Evolutionary conservation across 140 eudicot genomes (phyloP).

Genomic region (Senecio squalidus): DNA sequence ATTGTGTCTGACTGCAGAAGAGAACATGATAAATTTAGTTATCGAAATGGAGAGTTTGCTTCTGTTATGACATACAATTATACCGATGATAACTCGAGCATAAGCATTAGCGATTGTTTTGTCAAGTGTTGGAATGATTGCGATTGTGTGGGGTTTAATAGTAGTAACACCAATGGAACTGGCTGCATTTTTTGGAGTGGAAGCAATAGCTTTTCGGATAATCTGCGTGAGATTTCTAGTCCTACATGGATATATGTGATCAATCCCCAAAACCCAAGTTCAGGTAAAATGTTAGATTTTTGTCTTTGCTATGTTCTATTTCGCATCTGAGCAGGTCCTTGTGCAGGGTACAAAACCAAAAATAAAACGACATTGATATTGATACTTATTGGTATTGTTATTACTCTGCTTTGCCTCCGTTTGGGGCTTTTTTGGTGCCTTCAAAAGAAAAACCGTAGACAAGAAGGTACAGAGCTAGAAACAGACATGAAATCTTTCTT

Average conservation of each 20-base stretch:
- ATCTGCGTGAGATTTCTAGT: not conserved
- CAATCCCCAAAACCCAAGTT: not conserved
- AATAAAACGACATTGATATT: not conserved
- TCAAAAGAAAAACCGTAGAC: not conserved
- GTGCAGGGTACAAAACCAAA: not conserved
- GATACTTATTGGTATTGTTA: not conserved
- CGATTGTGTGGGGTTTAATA: not conserved
- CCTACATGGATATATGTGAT: not conserved
- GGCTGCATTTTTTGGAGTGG: not conserved
- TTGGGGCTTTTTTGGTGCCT: not conserved
- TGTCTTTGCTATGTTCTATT: not conserved
- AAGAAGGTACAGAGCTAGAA: not conserved
- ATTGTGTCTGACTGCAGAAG: not conserved
- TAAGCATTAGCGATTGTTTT: conserved; percentile 4
- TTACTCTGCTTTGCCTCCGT: not conserved
- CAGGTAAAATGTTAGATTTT: not conserved
- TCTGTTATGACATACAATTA: not conserved
- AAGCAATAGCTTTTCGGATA: not conserved
- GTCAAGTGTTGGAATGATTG: not conserved
- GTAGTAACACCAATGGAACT: not conserved
- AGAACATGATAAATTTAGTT: not conserved
- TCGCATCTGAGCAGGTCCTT: not conserved
- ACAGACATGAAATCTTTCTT: not conserved
- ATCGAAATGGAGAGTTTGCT: not conserved
- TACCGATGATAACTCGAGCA: not conserved